phyloP scores from a whole-genome alignment of 225 moss, liverwort and hornwort species.

The Sphagnum contortum region DNA sequence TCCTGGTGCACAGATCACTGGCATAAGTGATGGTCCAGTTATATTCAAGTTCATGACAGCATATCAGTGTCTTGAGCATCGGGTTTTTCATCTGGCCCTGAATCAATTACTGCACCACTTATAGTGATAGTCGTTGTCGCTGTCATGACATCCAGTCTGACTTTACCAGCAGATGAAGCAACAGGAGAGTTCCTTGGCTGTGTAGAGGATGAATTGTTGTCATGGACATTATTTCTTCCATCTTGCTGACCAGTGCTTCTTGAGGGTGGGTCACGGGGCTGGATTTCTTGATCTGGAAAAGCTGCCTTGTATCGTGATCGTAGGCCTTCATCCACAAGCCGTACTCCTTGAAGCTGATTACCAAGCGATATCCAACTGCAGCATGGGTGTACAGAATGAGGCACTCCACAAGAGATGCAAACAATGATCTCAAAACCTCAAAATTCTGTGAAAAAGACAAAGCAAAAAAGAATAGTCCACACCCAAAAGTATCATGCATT shows the following conservation, averaged over 20 bases:
- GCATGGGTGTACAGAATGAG: not conserved
- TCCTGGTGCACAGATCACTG: no score
- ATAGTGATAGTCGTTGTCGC: slow-evolving; percentile 17
- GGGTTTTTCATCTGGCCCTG: slow-evolving; percentile 26
- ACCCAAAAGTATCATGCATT: no score
- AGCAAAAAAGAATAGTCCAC: not conserved
- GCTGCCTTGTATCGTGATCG: slow-evolving; percentile 85
- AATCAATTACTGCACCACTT: slow-evolving; percentile 14
- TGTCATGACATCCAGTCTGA: slow-evolving; percentile 30
- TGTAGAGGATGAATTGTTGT: slow-evolving; percentile 39
- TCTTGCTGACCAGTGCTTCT: slow-evolving; percentile 25
- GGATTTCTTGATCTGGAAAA: slow-evolving; percentile 82
- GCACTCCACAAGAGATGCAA: no score
- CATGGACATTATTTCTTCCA: slow-evolving; percentile 44
- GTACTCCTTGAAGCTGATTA: slow-evolving; percentile 91
- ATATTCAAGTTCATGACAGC: slow-evolving; percentile 2
- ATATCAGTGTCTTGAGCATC: slow-evolving; percentile 38
- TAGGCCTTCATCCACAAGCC: slow-evolving; percentile 92
- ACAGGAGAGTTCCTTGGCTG: slow-evolving; percentile 51
- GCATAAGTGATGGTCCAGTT: no score
- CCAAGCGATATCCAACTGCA: slow-evolving; percentile 97
- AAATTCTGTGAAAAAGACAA: not conserved
- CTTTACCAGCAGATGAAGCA: slow-evolving; percentile 23
- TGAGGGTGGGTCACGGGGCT: slow-evolving; percentile 72
- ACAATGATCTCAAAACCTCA: not conserved